Percentiles rank a stretch among this genome's conserved stretches.
Conservation (phyloP, 1,139 yeast species). For the Saccharomyces hybrid region DNA sequence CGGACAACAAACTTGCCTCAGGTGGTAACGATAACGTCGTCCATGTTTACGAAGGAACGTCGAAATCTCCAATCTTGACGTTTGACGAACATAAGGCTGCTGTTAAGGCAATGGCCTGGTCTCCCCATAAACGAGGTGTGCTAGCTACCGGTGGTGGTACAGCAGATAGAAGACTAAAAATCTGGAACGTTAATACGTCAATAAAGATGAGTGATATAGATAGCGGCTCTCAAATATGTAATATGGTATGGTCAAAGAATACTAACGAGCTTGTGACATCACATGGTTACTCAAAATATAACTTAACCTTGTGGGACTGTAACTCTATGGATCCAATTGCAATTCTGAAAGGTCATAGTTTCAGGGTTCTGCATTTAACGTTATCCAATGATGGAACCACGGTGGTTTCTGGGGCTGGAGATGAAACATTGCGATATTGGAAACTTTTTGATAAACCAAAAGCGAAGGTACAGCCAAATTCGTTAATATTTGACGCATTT, state of each 20-base stretch:
- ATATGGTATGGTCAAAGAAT: slow-evolving; percentile 85
- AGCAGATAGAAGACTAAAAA: slow-evolving; percentile 80
- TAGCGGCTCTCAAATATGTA: slow-evolving; percentile 95
- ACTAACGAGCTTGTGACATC: slow-evolving; percentile 90
- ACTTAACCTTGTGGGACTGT: slow-evolving; percentile 89
- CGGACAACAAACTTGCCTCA: slow-evolving; percentile 78
- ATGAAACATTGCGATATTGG: slow-evolving; percentile 92
- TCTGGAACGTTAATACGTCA: slow-evolving; percentile 89
- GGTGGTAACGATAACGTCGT: slow-evolving; percentile 91
- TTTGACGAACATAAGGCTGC: slow-evolving; percentile 89
- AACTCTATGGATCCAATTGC: slow-evolving; percentile 91
- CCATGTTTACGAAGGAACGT: slow-evolving; percentile 80
- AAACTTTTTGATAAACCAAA: slow-evolving; percentile 75
- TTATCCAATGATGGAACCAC: slow-evolving; percentile 97
- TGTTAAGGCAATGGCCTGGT: slow-evolving; percentile 94
- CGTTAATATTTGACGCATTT: slow-evolving; percentile 69
- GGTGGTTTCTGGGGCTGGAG: slow-evolving; percentile 98
- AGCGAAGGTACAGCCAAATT: slow-evolving; percentile 45
- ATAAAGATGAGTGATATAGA: slow-evolving; percentile 66
- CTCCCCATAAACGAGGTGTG: slow-evolving; percentile 91
- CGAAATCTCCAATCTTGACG: slow-evolving; percentile 59
- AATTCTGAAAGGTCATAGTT: slow-evolving; percentile 88
- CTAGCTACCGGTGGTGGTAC: slow-evolving; percentile 97
- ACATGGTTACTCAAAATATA: slow-evolving; percentile 89
- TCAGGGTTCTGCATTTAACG: slow-evolving; percentile 80